Conservation (phyloP, 805 yeast species). For the Wickerhamomyces xylosicus region DNA sequence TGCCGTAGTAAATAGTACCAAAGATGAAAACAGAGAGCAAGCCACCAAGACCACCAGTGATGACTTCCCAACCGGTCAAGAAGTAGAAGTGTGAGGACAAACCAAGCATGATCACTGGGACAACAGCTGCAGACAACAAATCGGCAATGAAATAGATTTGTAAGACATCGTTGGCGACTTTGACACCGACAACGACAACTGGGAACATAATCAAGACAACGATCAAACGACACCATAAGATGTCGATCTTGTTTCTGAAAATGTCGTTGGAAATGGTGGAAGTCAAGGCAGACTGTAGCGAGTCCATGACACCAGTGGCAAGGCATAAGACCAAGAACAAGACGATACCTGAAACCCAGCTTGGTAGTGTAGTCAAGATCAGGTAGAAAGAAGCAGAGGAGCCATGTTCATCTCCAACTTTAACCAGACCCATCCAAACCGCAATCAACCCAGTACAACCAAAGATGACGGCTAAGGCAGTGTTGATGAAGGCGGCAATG, state of each 20-base stretch:
- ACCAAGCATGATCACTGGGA: slow-evolving; percentile 79
- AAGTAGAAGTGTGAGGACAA: slow-evolving; percentile 57
- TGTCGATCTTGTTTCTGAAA: slow-evolving; percentile 69
- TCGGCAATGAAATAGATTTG: slow-evolving; percentile 89
- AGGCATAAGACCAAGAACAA: slow-evolving; percentile 62
- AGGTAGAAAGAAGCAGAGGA: slow-evolving; percentile 67
- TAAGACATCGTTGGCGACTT: slow-evolving; percentile 72
- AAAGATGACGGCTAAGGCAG: slow-evolving; percentile 54
- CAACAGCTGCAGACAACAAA: slow-evolving; percentile 74
- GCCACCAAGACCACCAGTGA: slow-evolving; percentile 79
- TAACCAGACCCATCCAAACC: slow-evolving; percentile 74
- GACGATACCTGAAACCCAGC: slow-evolving; percentile 80
- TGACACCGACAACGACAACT: slow-evolving; percentile 71
- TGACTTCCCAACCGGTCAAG: slow-evolving; percentile 69
- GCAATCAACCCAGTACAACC: slow-evolving; percentile 84
- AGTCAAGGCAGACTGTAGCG: slow-evolving; percentile 79
- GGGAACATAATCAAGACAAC: slow-evolving; percentile 81
- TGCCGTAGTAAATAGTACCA: slow-evolving; percentile 70
- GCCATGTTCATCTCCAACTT: slow-evolving; percentile 32
- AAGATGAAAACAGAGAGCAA: slow-evolving; percentile 69
- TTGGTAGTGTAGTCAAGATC: slow-evolving; percentile 61
- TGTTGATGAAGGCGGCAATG: slow-evolving; percentile 60
- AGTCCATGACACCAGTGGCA: slow-evolving; percentile 84
- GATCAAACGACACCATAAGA: slow-evolving; percentile 55
- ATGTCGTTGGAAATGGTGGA: slow-evolving; percentile 85